These are phyloP conservation scores for Boletellus sp. DNA, from an alignment of 768 basidiomycete species.

Conservation along the genomic window DNA sequence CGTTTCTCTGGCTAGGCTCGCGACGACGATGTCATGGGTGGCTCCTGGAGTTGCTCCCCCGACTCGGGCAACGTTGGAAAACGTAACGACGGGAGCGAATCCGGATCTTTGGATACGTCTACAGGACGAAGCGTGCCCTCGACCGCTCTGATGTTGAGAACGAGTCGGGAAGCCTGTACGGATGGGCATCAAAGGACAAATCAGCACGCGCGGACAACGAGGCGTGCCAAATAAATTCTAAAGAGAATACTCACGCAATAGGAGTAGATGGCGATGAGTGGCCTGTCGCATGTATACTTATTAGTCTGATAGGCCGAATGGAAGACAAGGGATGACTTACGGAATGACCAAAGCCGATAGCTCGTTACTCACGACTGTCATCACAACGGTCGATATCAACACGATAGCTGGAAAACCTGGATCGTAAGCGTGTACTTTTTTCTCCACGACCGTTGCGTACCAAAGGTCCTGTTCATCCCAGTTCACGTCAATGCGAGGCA, in stretches of 20 bases:
- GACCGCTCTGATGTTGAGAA: conserved; percentile 16
- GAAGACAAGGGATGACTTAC: conserved; percentile 5
- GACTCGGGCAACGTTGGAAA: neutral
- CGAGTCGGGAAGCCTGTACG: conserved; percentile 19
- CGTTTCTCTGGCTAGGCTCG: neutral
- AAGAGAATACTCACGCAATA: conserved; percentile 19
- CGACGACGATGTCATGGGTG: conserved; percentile 10
- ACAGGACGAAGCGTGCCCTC: neutral
- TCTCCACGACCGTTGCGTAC: conserved; percentile 2
- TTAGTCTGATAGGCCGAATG: neutral
- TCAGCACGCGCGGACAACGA: neutral
- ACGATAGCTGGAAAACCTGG: conserved; percentile 6
- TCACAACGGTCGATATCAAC: conserved; percentile 16
- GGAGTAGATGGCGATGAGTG: conserved; percentile 15
- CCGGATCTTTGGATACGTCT: conserved; percentile 2
- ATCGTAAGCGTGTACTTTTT: neutral
- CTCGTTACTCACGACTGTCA: conserved; percentile 10
- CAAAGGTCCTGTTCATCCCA: conserved; percentile 12
- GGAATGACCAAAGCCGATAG: conserved; percentile 10
- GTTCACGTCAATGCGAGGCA: neutral
- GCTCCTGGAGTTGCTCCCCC: conserved; percentile 6
- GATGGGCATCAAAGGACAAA: neutral
- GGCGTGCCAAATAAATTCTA: neutral
- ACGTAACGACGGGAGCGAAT: conserved; percentile 1
- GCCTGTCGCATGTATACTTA: conserved; percentile 7